phyloP scores from a whole-genome alignment of 2,329 filamentous ascomycete genomes.

The Lachnellula willkommii region DNA sequence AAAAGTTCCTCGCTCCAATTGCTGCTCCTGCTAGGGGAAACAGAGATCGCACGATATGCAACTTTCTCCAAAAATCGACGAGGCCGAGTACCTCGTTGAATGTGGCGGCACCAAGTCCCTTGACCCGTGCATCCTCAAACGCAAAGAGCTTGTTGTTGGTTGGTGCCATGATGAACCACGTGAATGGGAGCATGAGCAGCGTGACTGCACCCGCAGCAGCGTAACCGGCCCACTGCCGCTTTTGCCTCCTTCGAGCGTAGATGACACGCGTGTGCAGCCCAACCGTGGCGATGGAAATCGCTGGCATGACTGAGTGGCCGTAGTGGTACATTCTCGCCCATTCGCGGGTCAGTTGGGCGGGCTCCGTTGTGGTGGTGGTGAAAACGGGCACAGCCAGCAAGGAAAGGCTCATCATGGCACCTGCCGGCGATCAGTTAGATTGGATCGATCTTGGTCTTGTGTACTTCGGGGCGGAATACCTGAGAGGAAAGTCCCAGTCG shows the following conservation, averaged over 20 bases:
- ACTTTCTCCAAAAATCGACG: conserved; percentile 26
- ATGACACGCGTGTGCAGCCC: conserved; percentile 25
- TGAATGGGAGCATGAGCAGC: conserved; percentile 35
- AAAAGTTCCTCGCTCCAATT: conserved; percentile 1
- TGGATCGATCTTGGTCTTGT: too few relatives aligned
- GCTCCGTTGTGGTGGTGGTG: conserved; percentile 26
- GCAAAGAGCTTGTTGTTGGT: conserved; percentile 32
- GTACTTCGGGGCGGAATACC: too few relatives aligned
- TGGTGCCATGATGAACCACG: conserved; percentile 33
- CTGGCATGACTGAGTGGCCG: conserved; percentile 29
- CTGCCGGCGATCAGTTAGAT: conserved; percentile 9
- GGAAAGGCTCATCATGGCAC: conserved; percentile 28
- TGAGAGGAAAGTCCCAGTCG: too few relatives aligned
- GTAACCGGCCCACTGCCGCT: conserved; percentile 9
- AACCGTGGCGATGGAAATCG: conserved; percentile 26
- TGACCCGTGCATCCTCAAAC: conserved; percentile 12
- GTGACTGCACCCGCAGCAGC: conserved; percentile 18
- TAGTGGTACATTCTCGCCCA: conserved; percentile 34
- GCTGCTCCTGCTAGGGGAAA: conserved; percentile 21
- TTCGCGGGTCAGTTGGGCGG: conserved; percentile 27
- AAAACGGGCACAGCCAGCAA: conserved; percentile 30
- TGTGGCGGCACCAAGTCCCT: background rate
- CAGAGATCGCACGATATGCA: conserved; percentile 26
- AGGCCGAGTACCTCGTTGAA: conserved; percentile 16
- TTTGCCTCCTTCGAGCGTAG: background rate